Percentiles rank a stretch among this genome's conserved stretches.
Conservation (phyloP, 208 protist species). For the Crithidia bombi region DNA sequence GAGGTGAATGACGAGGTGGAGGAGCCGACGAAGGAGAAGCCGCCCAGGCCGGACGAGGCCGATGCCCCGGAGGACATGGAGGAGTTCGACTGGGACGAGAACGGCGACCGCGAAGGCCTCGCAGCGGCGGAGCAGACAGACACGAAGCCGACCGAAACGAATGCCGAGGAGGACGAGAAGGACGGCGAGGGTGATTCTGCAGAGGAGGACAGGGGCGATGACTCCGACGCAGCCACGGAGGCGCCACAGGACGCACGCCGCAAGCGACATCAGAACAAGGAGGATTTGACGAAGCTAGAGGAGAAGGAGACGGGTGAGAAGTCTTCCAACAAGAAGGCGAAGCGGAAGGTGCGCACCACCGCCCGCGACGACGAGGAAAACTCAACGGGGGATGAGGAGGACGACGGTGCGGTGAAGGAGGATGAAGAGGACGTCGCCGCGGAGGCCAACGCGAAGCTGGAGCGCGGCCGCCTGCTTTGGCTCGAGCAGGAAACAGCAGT, state of each 20-base stretch:
- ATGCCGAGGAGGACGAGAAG: conserved; percentile 26
- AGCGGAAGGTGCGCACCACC: conserved; percentile 42
- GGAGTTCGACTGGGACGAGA: conserved; percentile 70
- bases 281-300: conserved; percentile 59
- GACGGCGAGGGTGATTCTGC: conserved; percentile 22
- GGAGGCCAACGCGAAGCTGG: conserved; percentile 50
- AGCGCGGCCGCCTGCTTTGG: conserved; percentile 87
- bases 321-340: conserved; percentile 47
- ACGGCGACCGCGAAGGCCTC: conserved; percentile 63
- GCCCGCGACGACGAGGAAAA: conserved; percentile 28
- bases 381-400: conserved; percentile 40
- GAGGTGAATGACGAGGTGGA: conserved; percentile 70
- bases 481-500: conserved; percentile 92
- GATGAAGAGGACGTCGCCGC: conserved; percentile 27
- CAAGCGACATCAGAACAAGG: conserved; percentile 35
- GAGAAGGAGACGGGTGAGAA: conserved; percentile 42
- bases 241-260: conserved; percentile 46
- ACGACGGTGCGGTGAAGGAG: conserved; percentile 31
- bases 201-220: conserved; percentile 23
- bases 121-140: conserved; percentile 42
- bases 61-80: conserved; percentile 43
- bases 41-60: conserved; percentile 39
- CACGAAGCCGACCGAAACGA: conserved; percentile 28
- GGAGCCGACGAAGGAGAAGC: conserved; percentile 46
- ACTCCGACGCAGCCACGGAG: conserved; percentile 38